Base-by-base conservation (phyloP, 1,284 basidiomycete species). In the Rhodotorula sp. region DNA sequence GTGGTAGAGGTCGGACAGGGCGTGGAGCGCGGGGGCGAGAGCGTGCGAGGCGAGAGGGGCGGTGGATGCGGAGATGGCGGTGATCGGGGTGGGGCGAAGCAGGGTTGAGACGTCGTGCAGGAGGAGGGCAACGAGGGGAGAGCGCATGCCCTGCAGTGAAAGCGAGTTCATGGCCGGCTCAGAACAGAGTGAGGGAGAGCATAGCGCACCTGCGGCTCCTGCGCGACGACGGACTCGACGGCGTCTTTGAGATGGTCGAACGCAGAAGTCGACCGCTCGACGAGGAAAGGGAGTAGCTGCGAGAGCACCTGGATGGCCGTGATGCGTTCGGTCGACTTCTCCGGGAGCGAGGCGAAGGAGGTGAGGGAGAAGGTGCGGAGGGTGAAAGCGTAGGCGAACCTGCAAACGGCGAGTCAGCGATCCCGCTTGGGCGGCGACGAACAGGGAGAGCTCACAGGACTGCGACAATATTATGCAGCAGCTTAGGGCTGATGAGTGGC, bases 341-440 rank as follows among this genome's bases (percentile, higher is more conserved):
- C 22, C 0, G 59, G 29, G 6, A 74, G 58, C 1, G 67, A 41
- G 9, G 58, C 25, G 61, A 76, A 67, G 6, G 75, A 74, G 0
- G 64, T 22, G 41, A 74, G 64, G 19, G 72, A 61, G 58, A 69
- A 74, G 2, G 72, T 74, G 37, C 75, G 70, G 10, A 76, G 54
- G 7, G 68, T 67, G 61, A 68, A 76, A 32, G 68, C 61, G 56
- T 76, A 76, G 34, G 67, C 75, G 46, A 76, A 63, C 2, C 75
- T 76, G 67, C 46, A 17, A 15, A 37, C 2, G 3, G 7, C 22
- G 7, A 9, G 22, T n/a, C 22, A 36, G 37, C 32, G 0, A 21
- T n/a, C n/a, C n/a, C n/a, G n/a, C n/a, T n/a, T n/a, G 15, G 2
- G 17, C 22, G 10, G 22, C 7, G 12, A 7, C 13, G 12, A 13